Base-by-base conservation (phyloP, 257 asterid genomes). In the Nemophila menziesii region DNA sequence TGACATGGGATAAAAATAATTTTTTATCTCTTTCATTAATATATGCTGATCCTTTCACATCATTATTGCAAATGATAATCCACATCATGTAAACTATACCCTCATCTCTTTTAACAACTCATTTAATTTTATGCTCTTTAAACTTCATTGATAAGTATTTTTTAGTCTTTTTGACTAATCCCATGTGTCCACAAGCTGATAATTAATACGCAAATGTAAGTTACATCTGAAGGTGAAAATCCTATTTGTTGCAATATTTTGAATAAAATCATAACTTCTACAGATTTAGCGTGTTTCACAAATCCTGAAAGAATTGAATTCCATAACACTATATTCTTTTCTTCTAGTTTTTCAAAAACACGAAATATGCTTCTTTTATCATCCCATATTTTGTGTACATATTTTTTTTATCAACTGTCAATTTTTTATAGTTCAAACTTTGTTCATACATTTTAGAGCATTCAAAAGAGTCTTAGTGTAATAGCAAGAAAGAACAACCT, bases 141-240 rank as follows among this genome's bases (percentile, higher is more conserved):
- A 57, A 57, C 77, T 84, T 76, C 85, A 70, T 60, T 41, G 61
- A 70, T 42, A 90, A 90, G 59, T 90, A 90, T 39, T 45, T 70
- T 11, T 58, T 51, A 36, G 94, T 96, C 66, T 69, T 57, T 33
- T 81, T 85, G 16, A 74, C 85, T 50, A 81, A 64, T 23, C 96
- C 96, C 86, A 76, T 77, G 29, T 90, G 93, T 24, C 81, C 86
- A 55, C 98, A 90, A 1, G 93, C 93, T 11, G 92, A 84, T 51
- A 90, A n/a, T n/a, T 48, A 87, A 63, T 5, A 90, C 49, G 6
- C 92, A 76, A 34, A 79, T 66, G 13, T 78, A 90, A 36, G 94
- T 84, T 43, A 71, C 65, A 18, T 78, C 93, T 33, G 44, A 77
- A 2, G 95, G 95, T 39, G 9, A 16, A 7, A 77, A 51, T 44